phyloP scores from a whole-genome alignment of 2,329 filamentous ascomycete genomes.

The Cercospora zeina region DNA sequence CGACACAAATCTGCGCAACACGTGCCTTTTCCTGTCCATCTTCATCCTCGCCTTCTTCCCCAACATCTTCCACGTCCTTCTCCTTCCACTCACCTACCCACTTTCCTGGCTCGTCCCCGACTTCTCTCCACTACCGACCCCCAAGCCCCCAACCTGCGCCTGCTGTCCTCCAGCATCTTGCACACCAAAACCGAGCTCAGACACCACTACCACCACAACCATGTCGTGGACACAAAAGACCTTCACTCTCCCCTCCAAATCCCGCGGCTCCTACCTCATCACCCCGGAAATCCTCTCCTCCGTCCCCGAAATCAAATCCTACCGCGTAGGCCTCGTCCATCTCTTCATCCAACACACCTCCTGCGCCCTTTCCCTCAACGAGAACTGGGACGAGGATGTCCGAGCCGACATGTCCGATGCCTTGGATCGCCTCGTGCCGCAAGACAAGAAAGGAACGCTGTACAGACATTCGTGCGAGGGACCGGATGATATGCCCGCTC shows the following conservation, averaged over 20 bases:
- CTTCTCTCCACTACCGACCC: conserved; percentile 37
- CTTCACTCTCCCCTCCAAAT: conserved; percentile 72
- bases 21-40: conserved; percentile 50
- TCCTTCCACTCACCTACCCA: conserved; percentile 36
- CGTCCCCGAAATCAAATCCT: conserved; percentile 76
- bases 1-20: conserved; percentile 40
- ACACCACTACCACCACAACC: conserved; percentile 15
- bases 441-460: conserved; percentile 62
- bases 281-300: conserved; percentile 70
- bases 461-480: conserved; percentile 90
- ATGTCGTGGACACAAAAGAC: conserved; percentile 80
- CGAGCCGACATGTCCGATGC: conserved; percentile 86
- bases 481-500: conserved; percentile 91
- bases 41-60: conserved; percentile 56
- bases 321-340: conserved; percentile 83
- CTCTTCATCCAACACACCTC: conserved; percentile 95
- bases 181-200: conserved; percentile 26
- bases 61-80: conserved; percentile 46
- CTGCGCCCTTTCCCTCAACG: conserved; percentile 86
- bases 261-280: conserved; percentile 84
- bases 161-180: conserved; percentile 40
- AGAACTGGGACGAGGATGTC: conserved; percentile 88
- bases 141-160: conserved; percentile 35
- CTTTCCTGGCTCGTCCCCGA: conserved; percentile 36
- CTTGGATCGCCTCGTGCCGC: conserved; percentile 83